These are phyloP conservation scores for Solanum pinnatisectum DNA, from an alignment of 257 asterid genomes.

Conservation along the genomic window DNA sequence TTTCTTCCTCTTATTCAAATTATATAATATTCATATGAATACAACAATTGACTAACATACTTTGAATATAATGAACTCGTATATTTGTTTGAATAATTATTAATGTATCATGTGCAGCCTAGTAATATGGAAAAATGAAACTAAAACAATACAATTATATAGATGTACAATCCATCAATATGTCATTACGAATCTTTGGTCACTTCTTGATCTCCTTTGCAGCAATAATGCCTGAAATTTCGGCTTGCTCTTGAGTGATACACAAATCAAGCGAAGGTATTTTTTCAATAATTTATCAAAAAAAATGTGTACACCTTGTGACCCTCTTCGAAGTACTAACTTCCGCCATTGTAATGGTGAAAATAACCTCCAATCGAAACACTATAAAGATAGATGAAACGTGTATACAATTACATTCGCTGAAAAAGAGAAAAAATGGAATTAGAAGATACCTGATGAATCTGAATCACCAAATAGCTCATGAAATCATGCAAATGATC, in stretches of 20 bases:
- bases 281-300: too few relatives aligned
- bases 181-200: background rate
- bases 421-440: too few relatives aligned
- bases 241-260: background rate
- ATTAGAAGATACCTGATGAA: background rate
- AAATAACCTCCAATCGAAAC: background rate
- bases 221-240: background rate
- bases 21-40: background rate
- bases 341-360: background rate
- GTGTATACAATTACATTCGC: background rate
- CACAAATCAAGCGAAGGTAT: background rate
- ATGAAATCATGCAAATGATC: too few relatives aligned
- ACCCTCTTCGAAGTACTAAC: background rate
- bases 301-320: background rate
- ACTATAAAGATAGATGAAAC: background rate
- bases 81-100: too few relatives aligned
- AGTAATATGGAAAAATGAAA: too few relatives aligned
- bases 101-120: background rate
- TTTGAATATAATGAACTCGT: background rate
- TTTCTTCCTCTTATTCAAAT: background rate
- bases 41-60: background rate
- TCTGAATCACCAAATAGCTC: background rate
- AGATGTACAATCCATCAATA: background rate
- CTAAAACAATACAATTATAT: too few relatives aligned
- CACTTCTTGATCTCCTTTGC: background rate